Evolutionary conservation across 805 yeast genomes (phyloP), one percentile per base, ranked within the genome.

Genomic region (Teunomyces kruisii): DNA sequence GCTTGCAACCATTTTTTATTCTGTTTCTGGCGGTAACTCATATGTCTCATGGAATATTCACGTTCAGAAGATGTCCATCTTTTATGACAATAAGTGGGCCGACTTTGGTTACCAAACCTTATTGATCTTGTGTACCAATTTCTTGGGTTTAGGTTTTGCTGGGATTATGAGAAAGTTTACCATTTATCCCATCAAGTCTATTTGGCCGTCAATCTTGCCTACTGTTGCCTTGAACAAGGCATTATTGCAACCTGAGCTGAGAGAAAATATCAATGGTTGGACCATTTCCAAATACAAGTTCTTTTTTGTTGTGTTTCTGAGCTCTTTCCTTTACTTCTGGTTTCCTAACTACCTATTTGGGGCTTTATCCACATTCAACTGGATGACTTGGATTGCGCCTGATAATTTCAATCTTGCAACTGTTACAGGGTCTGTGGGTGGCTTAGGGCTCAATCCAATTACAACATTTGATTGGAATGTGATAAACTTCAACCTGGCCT

Each of bases 351-450:
- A 69, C 47, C 33, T 74, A 9, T 72, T 75, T 51, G 51, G 56
- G 9, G 76, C 76, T 4, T 54, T 76, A 9, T 72, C 75, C 4
- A 54, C 62, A 2, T 75, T 75, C 61, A 71, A 72, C 52, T 81
- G 86, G 86, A 69, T 77, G 54, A 70, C 78, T 4, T 81, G 85
- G 84, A 80, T 79, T 39, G 59, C 62, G 3, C 84, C 83, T 12
- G 49, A 70, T 27, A 79, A 77, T 56, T 64, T 72, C 47, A 71
- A 72, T 48, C 58, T 80, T 43, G 77, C 79, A 9, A 53, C 59
- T 7, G 59, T 80, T 10, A 75, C 81, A 10, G 84, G 86, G 19
- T 55, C 66, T 9, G 42, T 50, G 8, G 39, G 44, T 16, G 83
- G 70, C 1, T 49, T 65, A 37, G 68, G 68, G 6, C 28, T 65